Evolutionary conservation across 1,139 yeast species (phyloP).

Genomic region (Sugiyamaella castrensis): DNA sequence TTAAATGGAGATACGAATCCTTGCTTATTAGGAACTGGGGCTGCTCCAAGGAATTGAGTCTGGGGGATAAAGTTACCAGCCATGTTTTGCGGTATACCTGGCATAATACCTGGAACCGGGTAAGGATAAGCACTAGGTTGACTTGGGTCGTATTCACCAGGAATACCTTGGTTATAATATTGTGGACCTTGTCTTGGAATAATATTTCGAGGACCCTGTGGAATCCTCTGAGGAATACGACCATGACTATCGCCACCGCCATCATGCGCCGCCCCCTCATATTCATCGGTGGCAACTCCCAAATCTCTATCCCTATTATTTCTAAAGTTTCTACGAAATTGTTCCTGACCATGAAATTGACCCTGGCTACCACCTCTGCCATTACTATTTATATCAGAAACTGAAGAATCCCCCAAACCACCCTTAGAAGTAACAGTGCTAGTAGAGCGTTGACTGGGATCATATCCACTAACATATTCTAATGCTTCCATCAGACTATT

Average conservation of each 20-base stretch:
- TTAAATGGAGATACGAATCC: slow-evolving; percentile 27
- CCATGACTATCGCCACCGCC: not conserved
- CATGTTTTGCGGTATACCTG: too few species aligned
- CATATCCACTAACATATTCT: slow-evolving; percentile 5
- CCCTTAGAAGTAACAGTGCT: too few species aligned
- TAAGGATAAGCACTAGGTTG: too few species aligned
- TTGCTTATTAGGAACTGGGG: not conserved
- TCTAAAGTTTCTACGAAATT: slow-evolving; percentile 14
- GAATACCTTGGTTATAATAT: too few species aligned
- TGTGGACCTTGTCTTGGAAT: not conserved
- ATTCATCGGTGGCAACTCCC: not conserved
- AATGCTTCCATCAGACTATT: slow-evolving; percentile 32
- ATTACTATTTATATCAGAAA: too few species aligned
- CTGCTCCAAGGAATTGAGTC: too few species aligned
- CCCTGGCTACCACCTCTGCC: too few species aligned
- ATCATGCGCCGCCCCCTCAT: not conserved
- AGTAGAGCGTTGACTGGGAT: not conserved
- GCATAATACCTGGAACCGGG: too few species aligned
- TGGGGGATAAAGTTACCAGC: too few species aligned
- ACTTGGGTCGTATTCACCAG: too few species aligned
- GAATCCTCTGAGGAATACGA: not conserved
- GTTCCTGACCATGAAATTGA: slow-evolving; percentile 16
- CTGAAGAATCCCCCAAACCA: too few species aligned
- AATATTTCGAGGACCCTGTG: not conserved
- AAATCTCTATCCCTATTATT: slow-evolving; percentile 3